Conservation (phyloP, 2,329 filamentous ascomycete species). For the Whalleya microplaca region DNA sequence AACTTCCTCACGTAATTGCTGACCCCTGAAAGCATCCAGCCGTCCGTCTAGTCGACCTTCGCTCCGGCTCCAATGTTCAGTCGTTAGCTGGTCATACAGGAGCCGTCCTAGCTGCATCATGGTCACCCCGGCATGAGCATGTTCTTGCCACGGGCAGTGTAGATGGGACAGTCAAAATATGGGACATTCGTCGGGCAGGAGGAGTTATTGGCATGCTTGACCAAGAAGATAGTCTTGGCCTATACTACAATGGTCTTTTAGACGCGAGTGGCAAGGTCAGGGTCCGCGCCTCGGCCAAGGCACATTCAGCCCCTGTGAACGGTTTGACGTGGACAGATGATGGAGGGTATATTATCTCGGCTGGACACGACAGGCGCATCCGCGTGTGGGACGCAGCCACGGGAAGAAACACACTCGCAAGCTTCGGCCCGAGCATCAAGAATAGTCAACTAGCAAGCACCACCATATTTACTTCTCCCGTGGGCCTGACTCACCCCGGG, state of each 20-base stretch:
- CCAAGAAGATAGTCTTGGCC: constrained; percentile 78
- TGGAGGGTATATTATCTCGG: constrained; percentile 74
- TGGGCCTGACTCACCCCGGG: constrained; percentile 55
- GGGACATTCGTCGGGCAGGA: constrained; percentile 83
- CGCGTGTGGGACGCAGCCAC: constrained; percentile 83
- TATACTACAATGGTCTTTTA: constrained; percentile 48
- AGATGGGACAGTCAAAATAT: constrained; percentile 82
- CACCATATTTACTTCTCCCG: constrained; percentile 66
- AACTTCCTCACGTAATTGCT: too few species aligned
- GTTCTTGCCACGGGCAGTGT: constrained; percentile 82
- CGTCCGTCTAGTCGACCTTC: constrained; percentile 83
- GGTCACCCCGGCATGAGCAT: constrained; percentile 82
- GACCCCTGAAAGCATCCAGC: too few species aligned
- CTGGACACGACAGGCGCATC: constrained; percentile 82
- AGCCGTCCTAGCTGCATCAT: constrained; percentile 70
- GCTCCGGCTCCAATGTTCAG: constrained; percentile 77
- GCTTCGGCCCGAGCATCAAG: constrained; percentile 80
- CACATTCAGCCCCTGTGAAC: constrained; percentile 83
- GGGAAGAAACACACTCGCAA: constrained; percentile 84
- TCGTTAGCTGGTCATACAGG: constrained; percentile 71
- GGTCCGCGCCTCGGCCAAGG: constrained; percentile 56
- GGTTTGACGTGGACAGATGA: constrained; percentile 84
- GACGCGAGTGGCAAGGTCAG: constrained; percentile 40
- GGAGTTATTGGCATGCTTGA: constrained; percentile 78
- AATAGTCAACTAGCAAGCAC: constrained; percentile 69